Base-by-base conservation (phyloP, 1,139 yeast species). In the Torulaspora pretoriensis region DNA sequence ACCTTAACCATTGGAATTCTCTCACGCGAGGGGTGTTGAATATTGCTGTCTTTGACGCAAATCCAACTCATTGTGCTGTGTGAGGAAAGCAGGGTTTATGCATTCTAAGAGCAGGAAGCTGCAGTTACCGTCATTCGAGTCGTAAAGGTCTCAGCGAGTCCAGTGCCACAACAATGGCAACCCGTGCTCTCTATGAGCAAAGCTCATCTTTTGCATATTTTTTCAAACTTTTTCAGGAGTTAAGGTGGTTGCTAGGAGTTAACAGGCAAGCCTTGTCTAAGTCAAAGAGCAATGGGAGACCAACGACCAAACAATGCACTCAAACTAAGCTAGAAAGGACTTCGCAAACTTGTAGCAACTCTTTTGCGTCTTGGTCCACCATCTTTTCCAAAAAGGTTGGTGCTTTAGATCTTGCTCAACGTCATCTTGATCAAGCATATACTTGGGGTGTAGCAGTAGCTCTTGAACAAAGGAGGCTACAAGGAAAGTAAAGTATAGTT, bases 401-500 rank as follows among this genome's bases (percentile, higher is more conserved):
- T 61, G 62, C 53, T 67, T 68, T 45, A 68, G 49, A 42, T 68
- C 60, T 35, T 60, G 55, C 25, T 65, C 68, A n/a, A 63, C 61
- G 39, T 67, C 71, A 37, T 61, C 61, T 34, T 50, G 62, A 43
- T 52, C 68, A 9, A 54, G 65, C 59, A 61, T 59, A 52, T 51
- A 63, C 46, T 55, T 67, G 46, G 63, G 67, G 48, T 54, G 63
- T 42, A 59, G 59, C 44, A 57, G 54, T 39, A 63, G 59, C 38
- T 60, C 64, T 50, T 75, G 76, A 35, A 83, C 78, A 64, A 80
- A 87, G 41, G 39, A 88, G 73, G 43, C 60, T 23, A 86, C 62
- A 8, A 85, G 75, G 49, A 83, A 68, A 38, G 81, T 78, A 66
- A 82, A 84, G 66, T 88, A 86, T 36, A 83, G 51, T 49, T 95